These are phyloP conservation scores for Dendrobium nobile DNA, from an alignment of 106 monocot genomes.

Conservation along the genomic window DNA sequence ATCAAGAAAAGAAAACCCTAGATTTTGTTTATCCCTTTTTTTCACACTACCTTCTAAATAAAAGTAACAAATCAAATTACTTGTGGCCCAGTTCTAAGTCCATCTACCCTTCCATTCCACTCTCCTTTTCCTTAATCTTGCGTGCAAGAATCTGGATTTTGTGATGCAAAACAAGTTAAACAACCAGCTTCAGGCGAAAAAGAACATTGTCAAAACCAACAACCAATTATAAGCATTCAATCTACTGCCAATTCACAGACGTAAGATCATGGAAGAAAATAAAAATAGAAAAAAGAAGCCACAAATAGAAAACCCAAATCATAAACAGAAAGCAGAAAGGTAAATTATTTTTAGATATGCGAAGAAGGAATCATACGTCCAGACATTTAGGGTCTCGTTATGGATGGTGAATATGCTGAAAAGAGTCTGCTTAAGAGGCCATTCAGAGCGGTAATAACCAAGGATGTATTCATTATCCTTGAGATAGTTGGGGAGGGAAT, in stretches of 20 bases:
- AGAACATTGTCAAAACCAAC: no score
- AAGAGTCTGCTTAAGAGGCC: conserved; percentile 41
- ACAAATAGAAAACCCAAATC: background rate
- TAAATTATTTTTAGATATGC: background rate
- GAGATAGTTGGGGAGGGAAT: conserved; percentile 34
- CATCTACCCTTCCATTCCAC: background rate
- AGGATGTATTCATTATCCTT: conserved; percentile 51
- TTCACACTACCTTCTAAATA: background rate
- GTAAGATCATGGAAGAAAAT: background rate
- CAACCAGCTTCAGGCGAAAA: background rate
- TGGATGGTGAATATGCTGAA: conserved; percentile 50
- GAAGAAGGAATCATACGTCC: conserved; percentile 37
- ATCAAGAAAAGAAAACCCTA: background rate
- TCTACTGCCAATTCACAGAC: background rate
- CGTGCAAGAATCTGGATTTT: background rate
- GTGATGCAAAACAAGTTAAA: background rate
- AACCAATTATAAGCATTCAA: background rate
- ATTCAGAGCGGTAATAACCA: conserved; percentile 37
- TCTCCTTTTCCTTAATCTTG: background rate
- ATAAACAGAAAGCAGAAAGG: conserved; percentile 5
- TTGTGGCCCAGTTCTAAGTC: background rate
- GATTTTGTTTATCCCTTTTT: background rate
- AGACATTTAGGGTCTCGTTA: conserved; percentile 53
- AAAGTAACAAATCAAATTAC: background rate
- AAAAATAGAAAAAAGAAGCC: background rate